Evolutionary conservation across 2,329 filamentous ascomycete genomes (phyloP).

Genomic region (Colletotrichum euphorbiae): DNA sequence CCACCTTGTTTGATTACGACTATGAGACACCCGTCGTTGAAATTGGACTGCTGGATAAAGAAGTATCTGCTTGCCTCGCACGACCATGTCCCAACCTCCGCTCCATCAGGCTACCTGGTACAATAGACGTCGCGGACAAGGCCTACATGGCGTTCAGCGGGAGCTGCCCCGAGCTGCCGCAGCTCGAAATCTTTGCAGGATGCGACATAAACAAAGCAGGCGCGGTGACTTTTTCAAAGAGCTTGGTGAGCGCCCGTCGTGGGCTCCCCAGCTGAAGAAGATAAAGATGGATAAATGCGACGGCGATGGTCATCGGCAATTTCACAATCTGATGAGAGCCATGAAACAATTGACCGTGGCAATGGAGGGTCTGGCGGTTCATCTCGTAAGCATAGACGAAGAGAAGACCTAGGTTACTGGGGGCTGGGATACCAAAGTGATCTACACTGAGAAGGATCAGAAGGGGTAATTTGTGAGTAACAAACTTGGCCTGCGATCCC

Average conservation of each 20-base stretch:
- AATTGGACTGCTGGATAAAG: background rate
- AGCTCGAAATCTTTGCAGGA: background rate
- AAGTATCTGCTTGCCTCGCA: background rate
- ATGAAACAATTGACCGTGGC: too few relatives aligned
- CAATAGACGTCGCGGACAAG: background rate
- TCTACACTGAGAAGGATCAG: too few relatives aligned
- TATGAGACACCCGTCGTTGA: too few relatives aligned
- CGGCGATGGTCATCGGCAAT: background rate
- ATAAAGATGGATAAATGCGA: background rate
- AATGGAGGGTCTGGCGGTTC: too few relatives aligned
- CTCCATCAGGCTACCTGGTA: background rate
- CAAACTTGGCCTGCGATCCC: too few relatives aligned
- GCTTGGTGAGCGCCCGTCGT: too few relatives aligned
- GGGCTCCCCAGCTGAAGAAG: background rate
- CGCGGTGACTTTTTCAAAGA: background rate
- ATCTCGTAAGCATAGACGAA: too few relatives aligned
- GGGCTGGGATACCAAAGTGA: too few relatives aligned
- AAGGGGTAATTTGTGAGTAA: too few relatives aligned
- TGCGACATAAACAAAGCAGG: too few relatives aligned
- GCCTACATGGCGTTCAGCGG: background rate
- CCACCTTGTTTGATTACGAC: background rate
- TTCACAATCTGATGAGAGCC: too few relatives aligned
- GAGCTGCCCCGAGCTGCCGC: background rate
- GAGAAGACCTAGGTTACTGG: too few relatives aligned
- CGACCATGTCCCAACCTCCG: background rate